Percentiles rank a stretch among this genome's conserved stretches.
These are phyloP conservation scores for Pontederia paniculata DNA, from an alignment of 176 grass and related monocot genomes.

Conservation along the genomic window DNA sequence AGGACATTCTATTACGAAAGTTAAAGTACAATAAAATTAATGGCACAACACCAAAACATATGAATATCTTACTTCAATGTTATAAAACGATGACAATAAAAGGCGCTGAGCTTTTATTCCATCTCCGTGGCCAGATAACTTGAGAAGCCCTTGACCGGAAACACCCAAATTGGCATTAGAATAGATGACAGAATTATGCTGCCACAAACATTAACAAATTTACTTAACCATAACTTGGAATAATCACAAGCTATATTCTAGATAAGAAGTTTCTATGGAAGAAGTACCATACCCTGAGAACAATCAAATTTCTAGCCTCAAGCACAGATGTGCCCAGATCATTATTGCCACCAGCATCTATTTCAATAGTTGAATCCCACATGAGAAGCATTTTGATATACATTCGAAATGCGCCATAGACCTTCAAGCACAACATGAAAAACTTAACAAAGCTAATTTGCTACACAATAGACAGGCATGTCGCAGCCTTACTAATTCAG, in stretches of 20 bases:
- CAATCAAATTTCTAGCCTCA: slow-evolving; percentile 88
- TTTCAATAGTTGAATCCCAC: slow-evolving; percentile 95
- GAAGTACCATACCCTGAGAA: slow-evolving; percentile 61
- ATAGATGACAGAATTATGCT: slow-evolving; percentile 93
- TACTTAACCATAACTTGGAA: background rate
- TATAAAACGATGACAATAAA: slow-evolving; percentile 92
- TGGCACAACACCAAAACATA: background rate
- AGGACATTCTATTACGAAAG: background rate
- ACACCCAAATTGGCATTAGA: slow-evolving; percentile 93
- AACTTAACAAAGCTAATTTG: slow-evolving; percentile 4
- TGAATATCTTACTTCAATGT: slow-evolving; percentile 79
- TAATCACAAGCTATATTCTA: slow-evolving; percentile 11
- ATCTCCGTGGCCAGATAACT: slow-evolving; percentile 82
- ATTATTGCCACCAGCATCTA: slow-evolving; percentile 79
- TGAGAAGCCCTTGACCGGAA: slow-evolving; percentile 98
- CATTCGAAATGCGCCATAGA: slow-evolving; percentile 97
- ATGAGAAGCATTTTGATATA: slow-evolving; percentile 97
- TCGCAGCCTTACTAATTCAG: too few relatives aligned
- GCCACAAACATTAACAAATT: slow-evolving; percentile 20
- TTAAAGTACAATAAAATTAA: slow-evolving; percentile 7
- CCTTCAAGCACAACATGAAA: slow-evolving; percentile 44
- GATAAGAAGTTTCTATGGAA: slow-evolving; percentile 4
- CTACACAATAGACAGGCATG: slow-evolving; percentile 8
- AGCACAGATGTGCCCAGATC: slow-evolving; percentile 83
- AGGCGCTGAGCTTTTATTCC: slow-evolving; percentile 81